Conservation (phyloP, 2,329 filamentous ascomycete genomes). For the Juglanconis oblonga region DNA sequence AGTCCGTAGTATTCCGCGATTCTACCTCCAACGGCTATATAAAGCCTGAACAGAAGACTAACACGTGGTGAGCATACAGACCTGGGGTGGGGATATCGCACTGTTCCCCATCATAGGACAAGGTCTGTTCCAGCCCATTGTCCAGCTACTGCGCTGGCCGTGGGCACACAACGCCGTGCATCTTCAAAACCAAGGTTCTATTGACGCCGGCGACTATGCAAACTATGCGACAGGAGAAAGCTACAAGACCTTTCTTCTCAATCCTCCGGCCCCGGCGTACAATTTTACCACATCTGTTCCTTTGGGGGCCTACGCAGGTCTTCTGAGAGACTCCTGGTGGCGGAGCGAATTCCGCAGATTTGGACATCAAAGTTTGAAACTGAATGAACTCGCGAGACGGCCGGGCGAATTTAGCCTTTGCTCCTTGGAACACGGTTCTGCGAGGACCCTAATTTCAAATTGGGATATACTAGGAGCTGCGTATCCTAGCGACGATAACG, state of each 20-base stretch:
- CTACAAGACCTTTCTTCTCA: neutral
- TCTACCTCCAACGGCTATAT: too few species aligned
- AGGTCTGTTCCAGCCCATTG: neutral
- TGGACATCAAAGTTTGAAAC: neutral
- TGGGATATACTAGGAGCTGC: too few species aligned
- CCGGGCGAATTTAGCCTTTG: too few species aligned
- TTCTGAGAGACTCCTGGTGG: neutral
- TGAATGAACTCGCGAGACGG: neutral
- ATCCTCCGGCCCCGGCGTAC: neutral
- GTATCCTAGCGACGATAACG: too few species aligned
- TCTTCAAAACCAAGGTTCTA: neutral
- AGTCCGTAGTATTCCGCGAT: too few species aligned
- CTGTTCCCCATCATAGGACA: neutral
- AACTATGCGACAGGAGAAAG: neutral
- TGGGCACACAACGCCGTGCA: neutral
- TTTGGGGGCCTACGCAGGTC: neutral
- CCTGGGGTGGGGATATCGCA: neutral
- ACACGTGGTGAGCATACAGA: neutral
- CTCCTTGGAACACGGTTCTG: too few species aligned
- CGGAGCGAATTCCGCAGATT: neutral
- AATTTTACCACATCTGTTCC: neutral
- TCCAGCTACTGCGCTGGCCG: neutral
- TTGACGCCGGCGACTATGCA: neutral
- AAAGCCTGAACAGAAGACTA: neutral
- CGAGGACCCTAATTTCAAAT: too few species aligned